Evolutionary conservation across 2,329 filamentous ascomycete genomes (phyloP), one percentile per base, ranked within the genome.

Genomic region (Aureobasidium sp.): DNA sequence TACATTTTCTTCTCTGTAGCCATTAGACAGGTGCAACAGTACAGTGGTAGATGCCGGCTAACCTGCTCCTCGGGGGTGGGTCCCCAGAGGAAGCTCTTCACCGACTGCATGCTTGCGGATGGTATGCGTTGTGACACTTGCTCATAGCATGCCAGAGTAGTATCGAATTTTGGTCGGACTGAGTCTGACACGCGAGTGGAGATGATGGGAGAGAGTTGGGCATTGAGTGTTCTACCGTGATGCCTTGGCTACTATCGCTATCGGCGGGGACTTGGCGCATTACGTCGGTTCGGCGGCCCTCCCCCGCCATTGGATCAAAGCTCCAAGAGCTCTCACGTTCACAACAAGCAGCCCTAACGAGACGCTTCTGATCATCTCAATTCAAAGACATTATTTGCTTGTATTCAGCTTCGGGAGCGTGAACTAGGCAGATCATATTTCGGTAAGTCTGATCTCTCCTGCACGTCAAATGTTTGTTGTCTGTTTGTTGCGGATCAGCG

Each of bases 21-120:
- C 29, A 36, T 63, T 47, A 62, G 62, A 63, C 21, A 44, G 57
- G 39, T 61, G 59, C 47, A 51, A 39, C 30, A 44, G 53, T 9
- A 34, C 27, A 21, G 14, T 21, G 48, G 27, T 50, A 27, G 44
- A 60, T 59, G 62, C 14, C 42, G 50, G 36, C 80, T 67, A 79
- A 96, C 93, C 82, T 99, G 93, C 65, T 88, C 89, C 75, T 95
- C 89, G 48, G 94, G 94, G 72, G 96, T 92, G 41, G 94, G 93
- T 76, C 91, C 93, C 75, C 86, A 91, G 77, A 97, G 93, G 70
- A 97, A 85, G 63, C 87, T 81, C 75, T 86, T 90, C 73, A 97
- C 81, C 47, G 89, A 84, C 79, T 97, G 91, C 94, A 97, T 97
- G 71, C 68, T 68, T 34, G 62, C 6, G 36, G 39, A 51, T 39